A percentile compares a stretch with the other conserved stretches of the same genome.
phyloP scores from a whole-genome alignment of 768 basidiomycete genomes.

The Mycena leptocephala region DNA sequence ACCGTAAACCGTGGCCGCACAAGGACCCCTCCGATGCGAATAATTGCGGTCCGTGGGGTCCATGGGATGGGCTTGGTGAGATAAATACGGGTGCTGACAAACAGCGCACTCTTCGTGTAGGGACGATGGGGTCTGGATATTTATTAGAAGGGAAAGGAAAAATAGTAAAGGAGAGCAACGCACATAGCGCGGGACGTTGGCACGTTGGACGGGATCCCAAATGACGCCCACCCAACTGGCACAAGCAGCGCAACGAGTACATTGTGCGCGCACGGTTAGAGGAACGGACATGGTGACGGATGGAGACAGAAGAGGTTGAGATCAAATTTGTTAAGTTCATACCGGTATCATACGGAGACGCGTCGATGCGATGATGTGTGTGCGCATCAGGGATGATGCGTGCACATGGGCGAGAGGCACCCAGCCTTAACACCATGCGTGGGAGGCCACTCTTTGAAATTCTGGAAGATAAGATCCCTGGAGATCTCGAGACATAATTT shows the following conservation, averaged over 20 bases:
- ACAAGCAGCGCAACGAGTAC: not conserved
- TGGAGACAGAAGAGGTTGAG: not conserved
- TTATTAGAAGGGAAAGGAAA: not conserved
- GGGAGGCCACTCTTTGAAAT: no score
- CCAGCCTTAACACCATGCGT: no score
- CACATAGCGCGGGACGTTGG: not conserved
- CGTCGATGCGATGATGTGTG: no score
- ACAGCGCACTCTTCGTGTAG: not conserved
- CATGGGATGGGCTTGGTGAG: not conserved
- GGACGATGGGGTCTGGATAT: not conserved
- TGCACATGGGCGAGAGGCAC: no score
- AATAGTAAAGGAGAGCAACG: not conserved
- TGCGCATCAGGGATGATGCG: no score
- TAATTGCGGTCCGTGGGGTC: not conserved
- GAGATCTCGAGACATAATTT: no score
- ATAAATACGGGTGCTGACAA: not conserved
- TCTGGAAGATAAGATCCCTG: no score
- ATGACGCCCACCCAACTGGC: not conserved
- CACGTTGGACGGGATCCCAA: not conserved
- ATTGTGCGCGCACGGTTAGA: not conserved
- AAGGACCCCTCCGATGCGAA: not conserved
- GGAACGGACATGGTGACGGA: not conserved
- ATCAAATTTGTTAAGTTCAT: not conserved
- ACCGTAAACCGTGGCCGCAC: not conserved
- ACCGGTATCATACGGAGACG: no score